A percentile compares a stretch with the other conserved stretches of the same genome.
Conservation (phyloP, 2,329 filamentous ascomycete genomes). For the Gnomoniopsis sp. region DNA sequence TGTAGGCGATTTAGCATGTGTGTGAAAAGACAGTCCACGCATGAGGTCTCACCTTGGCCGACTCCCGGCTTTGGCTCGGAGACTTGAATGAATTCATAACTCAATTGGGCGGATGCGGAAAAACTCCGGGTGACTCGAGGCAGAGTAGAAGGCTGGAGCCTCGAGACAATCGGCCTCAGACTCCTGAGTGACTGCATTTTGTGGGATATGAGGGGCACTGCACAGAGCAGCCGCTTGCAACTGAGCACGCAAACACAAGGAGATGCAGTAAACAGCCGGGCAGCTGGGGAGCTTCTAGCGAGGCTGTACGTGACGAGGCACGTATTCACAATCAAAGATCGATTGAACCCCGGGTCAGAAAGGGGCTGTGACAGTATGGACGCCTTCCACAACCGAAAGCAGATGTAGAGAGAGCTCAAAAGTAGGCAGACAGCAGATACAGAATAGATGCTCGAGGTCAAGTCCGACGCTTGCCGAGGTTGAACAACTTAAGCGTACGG, state of each 20-base stretch:
- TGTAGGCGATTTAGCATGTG: constrained; percentile 4
- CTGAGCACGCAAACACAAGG: not conserved
- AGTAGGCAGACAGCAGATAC: not conserved
- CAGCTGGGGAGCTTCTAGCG: not conserved
- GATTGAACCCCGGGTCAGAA: too few species aligned
- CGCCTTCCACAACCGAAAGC: not conserved
- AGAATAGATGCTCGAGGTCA: not conserved
- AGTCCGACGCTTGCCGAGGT: not conserved
- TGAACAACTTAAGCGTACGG: not conserved
- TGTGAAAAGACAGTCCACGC: not conserved
- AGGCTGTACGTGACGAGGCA: not conserved
- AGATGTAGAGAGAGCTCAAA: not conserved
- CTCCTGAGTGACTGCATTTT: constrained; percentile 53
- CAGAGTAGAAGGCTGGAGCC: constrained; percentile 55
- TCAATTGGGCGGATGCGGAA: constrained; percentile 40
- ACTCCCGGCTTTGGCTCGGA: constrained; percentile 86
- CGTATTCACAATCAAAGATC: not conserved
- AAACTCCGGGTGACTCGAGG: constrained; percentile 53
- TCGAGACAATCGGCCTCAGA: constrained; percentile 58
- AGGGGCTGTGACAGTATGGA: not conserved
- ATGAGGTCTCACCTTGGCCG: constrained; percentile 66
- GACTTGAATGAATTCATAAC: constrained; percentile 79
- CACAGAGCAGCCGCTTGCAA: not conserved
- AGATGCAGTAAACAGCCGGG: not conserved
- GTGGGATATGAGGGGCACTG: not conserved